These are phyloP conservation scores for Porphyrellus sp. DNA, from an alignment of 1,284 basidiomycete species.

Conservation along the genomic window DNA sequence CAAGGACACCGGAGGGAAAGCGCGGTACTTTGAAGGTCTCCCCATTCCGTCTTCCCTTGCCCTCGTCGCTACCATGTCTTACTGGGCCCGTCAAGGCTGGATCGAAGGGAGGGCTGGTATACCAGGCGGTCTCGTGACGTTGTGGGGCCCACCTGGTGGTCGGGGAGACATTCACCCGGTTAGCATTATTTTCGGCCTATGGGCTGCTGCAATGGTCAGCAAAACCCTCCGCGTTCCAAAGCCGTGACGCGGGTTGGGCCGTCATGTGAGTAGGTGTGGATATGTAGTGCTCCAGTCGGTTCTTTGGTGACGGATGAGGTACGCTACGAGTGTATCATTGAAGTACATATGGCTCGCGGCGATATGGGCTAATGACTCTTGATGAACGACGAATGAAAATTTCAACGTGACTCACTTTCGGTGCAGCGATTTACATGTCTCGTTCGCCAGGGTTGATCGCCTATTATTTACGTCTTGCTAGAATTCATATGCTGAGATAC, in stretches of 20 bases:
- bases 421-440: too few relatives aligned
- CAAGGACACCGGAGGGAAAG: conserved; percentile 84
- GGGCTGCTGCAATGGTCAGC: conserved; percentile 94
- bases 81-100: conserved; percentile 82
- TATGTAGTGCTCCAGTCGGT: not conserved
- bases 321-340: conserved; percentile 1
- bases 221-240: conserved; percentile 90
- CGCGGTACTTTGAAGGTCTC: conserved; percentile 95
- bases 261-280: not conserved
- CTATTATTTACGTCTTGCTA: too few relatives aligned
- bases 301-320: conserved; percentile 3
- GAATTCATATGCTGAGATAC: too few relatives aligned
- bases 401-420: conserved; percentile 11
- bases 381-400: conserved; percentile 15
- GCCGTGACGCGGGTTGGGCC: conserved; percentile 37
- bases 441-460: too few relatives aligned
- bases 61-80: conserved; percentile 79
- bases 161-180: conserved; percentile 79
- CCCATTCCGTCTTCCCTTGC: conserved; percentile 91
- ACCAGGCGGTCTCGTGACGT: conserved; percentile 67
- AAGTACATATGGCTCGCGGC: not conserved
- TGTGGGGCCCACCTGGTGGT: conserved; percentile 73
- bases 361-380: conserved; percentile 5
- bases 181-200: conserved; percentile 69
- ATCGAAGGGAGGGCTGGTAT: conserved; percentile 74